Evolutionary conservation across 2,329 filamentous ascomycete species (phyloP), one percentile per base, ranked within the genome.

Genomic region (Decorospora gaudefroyi): DNA sequence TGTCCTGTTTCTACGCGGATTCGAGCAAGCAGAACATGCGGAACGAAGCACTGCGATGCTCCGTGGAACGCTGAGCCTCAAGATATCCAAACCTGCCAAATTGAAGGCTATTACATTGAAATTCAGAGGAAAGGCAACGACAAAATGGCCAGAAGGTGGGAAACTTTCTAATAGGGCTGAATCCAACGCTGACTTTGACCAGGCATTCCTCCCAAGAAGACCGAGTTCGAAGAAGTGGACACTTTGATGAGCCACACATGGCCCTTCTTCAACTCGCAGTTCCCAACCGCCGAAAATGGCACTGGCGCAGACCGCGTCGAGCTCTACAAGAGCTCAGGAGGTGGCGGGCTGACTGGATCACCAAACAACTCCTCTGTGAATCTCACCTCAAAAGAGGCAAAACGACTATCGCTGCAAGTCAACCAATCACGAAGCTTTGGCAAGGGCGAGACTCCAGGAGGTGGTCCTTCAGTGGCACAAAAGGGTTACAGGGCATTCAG

Each of bases 131-230:
- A 86, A 84, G 65, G 89, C 90, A 3, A 82, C 87, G 53, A 97
- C 93, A 1, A 90, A 96, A 65, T 99, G 93, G 93, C 92, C 93
- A 11, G 93, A 97, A 74, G 90, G 83, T 81, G 64, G 43, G 37
- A 16, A 25, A 4, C 10, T n/a, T 13, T 25, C 2, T n/a, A n/a
- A 16, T 17, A 7, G 28, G 9, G 2, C 4, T 7, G 1, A 11
- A n/a, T 28, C 13, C 17, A 33, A 29, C 13, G 32, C 46, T 58
- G 29, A 61, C 49, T 6, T 12, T 15, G 5, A 10, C 6, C 34
- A 84, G 83, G 90, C 36, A 93, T 97, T 19, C 92, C 93, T 3
- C 90, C 91, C 0, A 80, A 86, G 44, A 96, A 95, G 69, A 80
- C 86, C 1, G 88, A 95, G 27, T 84, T 89, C 39, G 86, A 83